Evolutionary conservation across 192 early-diverging fungal genomes (phyloP).

Genomic region (Entomortierella parvispora): DNA sequence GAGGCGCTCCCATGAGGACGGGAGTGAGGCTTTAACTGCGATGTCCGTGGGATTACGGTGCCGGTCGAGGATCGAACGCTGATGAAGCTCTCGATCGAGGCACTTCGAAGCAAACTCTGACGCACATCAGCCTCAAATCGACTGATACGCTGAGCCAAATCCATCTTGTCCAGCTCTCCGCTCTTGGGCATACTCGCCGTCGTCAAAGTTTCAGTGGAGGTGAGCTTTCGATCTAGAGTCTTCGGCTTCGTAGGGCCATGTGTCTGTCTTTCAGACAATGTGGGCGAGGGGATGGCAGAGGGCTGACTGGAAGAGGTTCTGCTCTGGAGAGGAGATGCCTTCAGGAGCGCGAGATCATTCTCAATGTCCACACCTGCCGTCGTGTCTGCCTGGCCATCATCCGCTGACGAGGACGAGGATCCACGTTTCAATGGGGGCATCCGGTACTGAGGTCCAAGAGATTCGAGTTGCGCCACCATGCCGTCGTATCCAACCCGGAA

Average conservation of each 20-base stretch:
- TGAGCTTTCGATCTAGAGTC: constrained; percentile 30
- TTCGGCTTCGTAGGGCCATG: constrained; percentile 20
- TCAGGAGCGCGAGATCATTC: constrained; percentile 25
- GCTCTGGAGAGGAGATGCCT: constrained; percentile 7
- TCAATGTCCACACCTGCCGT: constrained; percentile 41
- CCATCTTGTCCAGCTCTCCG: constrained; percentile 26
- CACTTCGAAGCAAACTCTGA: constrained; percentile 28
- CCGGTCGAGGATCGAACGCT: constrained; percentile 41
- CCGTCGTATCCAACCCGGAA: constrained; percentile 36
- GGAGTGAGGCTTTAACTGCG: constrained; percentile 23
- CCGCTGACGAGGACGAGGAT: constrained; percentile 36
- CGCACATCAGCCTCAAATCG: constrained; percentile 50
- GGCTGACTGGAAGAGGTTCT: constrained; percentile 2
- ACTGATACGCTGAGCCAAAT: constrained; percentile 39
- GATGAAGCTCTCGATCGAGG: constrained; percentile 38
- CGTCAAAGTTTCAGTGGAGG: constrained; percentile 40
- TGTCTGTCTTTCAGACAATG: constrained; percentile 14
- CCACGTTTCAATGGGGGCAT: constrained; percentile 23
- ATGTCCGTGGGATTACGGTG: constrained; percentile 26
- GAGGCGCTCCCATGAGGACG: constrained; percentile 11
- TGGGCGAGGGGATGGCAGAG: constrained; percentile 20
- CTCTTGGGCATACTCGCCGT: constrained; percentile 18
- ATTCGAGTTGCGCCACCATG: constrained; percentile 31
- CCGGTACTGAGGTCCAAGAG: constrained; percentile 1
- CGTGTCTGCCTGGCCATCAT: constrained; percentile 41